Base-by-base conservation (phyloP, 2,329 filamentous ascomycete genomes). In the Arachnomyces sp. region DNA sequence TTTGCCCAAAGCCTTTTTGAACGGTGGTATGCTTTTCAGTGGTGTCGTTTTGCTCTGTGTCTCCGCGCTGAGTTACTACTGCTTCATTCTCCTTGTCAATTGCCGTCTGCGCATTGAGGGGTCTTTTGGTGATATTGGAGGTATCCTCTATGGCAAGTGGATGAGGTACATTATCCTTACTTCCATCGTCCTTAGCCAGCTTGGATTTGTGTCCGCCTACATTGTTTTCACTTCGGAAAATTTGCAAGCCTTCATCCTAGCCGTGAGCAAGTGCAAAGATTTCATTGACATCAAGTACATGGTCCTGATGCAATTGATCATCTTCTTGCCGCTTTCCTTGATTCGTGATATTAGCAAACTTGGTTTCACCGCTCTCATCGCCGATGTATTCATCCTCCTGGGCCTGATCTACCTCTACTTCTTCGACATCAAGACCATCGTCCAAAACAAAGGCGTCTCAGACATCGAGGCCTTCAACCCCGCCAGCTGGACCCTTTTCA, bases 51-150 rank as follows among this genome's bases (percentile, higher is more conserved):
- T 98, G n/a, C 70, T 98, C 15, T 76, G 73, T 30, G 86, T 98
- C 12, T 89, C 92, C 5, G 70, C 76, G 2, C 71, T 98, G 43
- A 95, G 89, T 59, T 98, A 94, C 66, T 94, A 95, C 69, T 95
- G 89, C 67, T 98, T 98, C 64, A 88, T 98, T 31, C 73, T 98
- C 11, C 76, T 98, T 25, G 88, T 95, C 47, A 82, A 82, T 44
- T 92, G 88, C 2, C 82, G 92, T 28, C 70, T 94, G 36, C 83
- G 79, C 57, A 77, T 96, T 18, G 82, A 89, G 36, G 88, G 85
- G n/a, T 96, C 92, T 1, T 98, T 96, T 65, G 92, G 92, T 62
- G 92, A 96, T 56, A 94, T 98, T 66, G 92, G 93, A 39, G 88
- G 86, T 36, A 80, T 86, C 34, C 73, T 98, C 12, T 98, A 92